A percentile compares a stretch with the other conserved stretches of the same genome.
phyloP scores from a whole-genome alignment of 306 rosid genomes.

The Quercus parvula region DNA sequence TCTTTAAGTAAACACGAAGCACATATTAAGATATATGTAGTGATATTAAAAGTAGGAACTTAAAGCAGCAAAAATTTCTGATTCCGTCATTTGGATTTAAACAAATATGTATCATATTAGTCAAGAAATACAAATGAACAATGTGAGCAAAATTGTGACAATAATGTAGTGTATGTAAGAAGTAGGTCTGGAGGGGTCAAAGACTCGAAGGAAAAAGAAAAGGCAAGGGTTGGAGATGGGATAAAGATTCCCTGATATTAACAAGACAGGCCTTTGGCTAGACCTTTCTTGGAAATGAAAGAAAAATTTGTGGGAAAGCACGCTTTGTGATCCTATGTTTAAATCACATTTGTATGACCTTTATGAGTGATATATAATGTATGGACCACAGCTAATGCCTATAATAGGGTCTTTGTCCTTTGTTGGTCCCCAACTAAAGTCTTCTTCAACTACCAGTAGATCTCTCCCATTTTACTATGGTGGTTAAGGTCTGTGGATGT shows the following conservation, averaged over 20 bases:
- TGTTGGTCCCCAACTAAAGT: not conserved
- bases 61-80: too few species aligned
- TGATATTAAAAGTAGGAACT: too few species aligned
- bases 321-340: constrained; percentile 63
- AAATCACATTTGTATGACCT: not conserved
- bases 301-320: constrained; percentile 53
- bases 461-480: not conserved
- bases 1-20: too few species aligned
- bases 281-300: constrained; percentile 91
- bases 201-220: not conserved
- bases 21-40: too few species aligned
- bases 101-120: too few species aligned
- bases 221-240: not conserved
- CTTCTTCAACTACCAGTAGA: not conserved
- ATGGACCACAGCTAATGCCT: constrained; percentile 38
- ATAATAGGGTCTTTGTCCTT: not conserved
- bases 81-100: too few species aligned
- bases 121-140: too few species aligned
- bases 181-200: not conserved
- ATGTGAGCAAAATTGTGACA: too few species aligned
- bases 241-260: constrained; percentile 60
- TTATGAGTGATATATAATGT: not conserved
- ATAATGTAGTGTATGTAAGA: too few species aligned
- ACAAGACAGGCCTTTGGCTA: constrained; percentile 55
- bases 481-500: not conserved